A percentile compares a stretch with the other conserved stretches of the same genome.
Evolutionary conservation across 2,329 filamentous ascomycete genomes (phyloP).

Genomic region (Trichoderma brevicompactum): DNA sequence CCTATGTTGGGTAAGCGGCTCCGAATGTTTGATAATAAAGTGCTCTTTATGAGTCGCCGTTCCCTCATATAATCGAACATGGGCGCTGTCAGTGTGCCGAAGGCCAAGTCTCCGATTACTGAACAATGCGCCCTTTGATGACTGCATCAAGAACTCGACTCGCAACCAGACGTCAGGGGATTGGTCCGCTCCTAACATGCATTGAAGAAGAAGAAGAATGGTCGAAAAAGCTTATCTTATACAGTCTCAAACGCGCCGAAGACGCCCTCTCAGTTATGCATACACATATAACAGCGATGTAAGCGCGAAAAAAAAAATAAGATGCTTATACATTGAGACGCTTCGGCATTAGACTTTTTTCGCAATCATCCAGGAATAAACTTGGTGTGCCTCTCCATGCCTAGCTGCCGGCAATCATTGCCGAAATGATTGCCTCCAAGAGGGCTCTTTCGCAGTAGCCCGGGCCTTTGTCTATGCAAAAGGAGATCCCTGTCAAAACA

Average conservation of each 20-base stretch:
- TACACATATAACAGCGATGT: background rate
- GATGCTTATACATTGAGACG: background rate
- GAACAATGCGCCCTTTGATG: background rate
- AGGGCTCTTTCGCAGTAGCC: conserved; percentile 10
- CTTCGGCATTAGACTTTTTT: background rate
- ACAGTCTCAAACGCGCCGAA: no score
- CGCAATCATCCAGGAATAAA: background rate
- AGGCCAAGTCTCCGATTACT: background rate
- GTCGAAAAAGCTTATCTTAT: no score
- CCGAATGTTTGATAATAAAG: background rate
- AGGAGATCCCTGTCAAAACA: conserved; percentile 13
- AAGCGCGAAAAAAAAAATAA: background rate
- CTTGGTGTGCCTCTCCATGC: background rate
- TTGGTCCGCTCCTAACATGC: no score
- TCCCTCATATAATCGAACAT: background rate
- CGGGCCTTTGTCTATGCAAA: conserved; percentile 23
- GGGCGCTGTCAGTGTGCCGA: background rate
- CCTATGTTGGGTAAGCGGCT: background rate
- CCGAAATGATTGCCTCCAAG: conserved; percentile 4
- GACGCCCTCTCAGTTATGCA: no score
- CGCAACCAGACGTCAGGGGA: background rate
- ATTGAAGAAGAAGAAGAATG: no score
- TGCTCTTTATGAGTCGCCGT: background rate
- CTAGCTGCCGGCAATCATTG: conserved; percentile 7
- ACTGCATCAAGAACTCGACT: background rate